Evolutionary conservation across 805 yeast species (phyloP), one percentile per base, ranked within the genome.

Genomic region (Candida glaebosa): DNA sequence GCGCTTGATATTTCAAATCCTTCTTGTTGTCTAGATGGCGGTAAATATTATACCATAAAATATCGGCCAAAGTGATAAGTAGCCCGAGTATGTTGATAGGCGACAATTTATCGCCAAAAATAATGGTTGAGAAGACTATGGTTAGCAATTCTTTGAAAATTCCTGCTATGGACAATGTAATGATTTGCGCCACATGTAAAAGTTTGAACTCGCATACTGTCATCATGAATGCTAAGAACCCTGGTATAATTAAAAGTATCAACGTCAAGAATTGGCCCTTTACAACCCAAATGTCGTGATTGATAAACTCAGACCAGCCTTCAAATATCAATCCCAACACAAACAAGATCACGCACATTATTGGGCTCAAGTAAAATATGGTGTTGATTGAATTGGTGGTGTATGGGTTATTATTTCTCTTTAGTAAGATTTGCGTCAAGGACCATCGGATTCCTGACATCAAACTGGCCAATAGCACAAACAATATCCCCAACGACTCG

Each of bases 371-470:
- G 56, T 86, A 87, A 50, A 85, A 71, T 33, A 93, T 89, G 5
- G 97, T 87, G 31, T 83, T 71, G 15, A 93, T 79, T 2, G 99
- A 95, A 56, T 90, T 82, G 30, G 76, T 75, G 3, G 82, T 78
- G 40, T 79, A 65, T 9, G 41, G 40, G 30, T 50, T 50, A 19
- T 69, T 71, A 48, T 80, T 81, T 34, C 68, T 73, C 49, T 76
- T 83, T 38, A 93, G 66, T 26, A 91, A 71, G 17, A 93, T 60
- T 57, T 93, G 98, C 1, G 98, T 89, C 46, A 90, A 77, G 1
- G 96, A 91, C 99, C 99, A 93, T 48, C 99, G 76, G 39, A 93
- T 67, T 0, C 99, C 99, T 12, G 93, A 82, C 65, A 88, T 75
- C 57, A 84, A 75, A 2, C 95, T 79, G 3, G 96, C 90, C 2